Base-by-base conservation (phyloP, 371 early-diverging fungal genomes). In the Mortierella polycephala region DNA sequence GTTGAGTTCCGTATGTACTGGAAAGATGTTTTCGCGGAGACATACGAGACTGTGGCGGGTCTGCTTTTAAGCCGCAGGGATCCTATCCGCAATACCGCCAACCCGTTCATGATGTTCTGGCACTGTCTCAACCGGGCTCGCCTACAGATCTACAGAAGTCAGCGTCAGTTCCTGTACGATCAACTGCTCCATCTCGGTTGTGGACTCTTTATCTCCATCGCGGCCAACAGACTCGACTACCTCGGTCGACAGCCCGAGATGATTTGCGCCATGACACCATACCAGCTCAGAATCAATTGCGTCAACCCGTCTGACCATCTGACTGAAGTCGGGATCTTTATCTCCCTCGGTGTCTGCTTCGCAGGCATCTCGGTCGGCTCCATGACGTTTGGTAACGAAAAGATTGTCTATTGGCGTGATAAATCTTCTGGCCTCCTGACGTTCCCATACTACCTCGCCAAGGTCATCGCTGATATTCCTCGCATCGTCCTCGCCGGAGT, bases 341-440 rank as follows among this genome's bases (percentile, higher is more conserved):
- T 74, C 51, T 58, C 81, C 1, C 53, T 87, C 10, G 82, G 82
- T 20, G 75, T 83, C 10, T 75, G 79, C 45, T 88, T 80, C 39
- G 74, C 80, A 11, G 86, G 81, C 5, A 85, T 81, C 56, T 85
- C 83, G 37, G 81, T 69, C 30, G 84, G 81, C 9, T 52, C 82
- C 12, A 69, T 68, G 55, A 72, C 86, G 9, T 67, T 67, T 41
- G 68, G 68, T 11, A 61, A 61, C 21, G 88, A 88, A 72, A 81
- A 81, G 59, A 69, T 80, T 16, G 88, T 88, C 18, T 86, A 80
- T 56, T 86, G 86, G 87, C 81, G 88, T 14, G 86, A 89, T n/a
- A 75, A 86, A 23, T 70, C 85, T 1, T 72, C 83, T 9, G 89
- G 88, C 40, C 69, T 83, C 60, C 60, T 74, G 30, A 82, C 87